Base-by-base conservation (phyloP, 1,284 basidiomycete species). In the Pseudozyma flocculosa region DNA sequence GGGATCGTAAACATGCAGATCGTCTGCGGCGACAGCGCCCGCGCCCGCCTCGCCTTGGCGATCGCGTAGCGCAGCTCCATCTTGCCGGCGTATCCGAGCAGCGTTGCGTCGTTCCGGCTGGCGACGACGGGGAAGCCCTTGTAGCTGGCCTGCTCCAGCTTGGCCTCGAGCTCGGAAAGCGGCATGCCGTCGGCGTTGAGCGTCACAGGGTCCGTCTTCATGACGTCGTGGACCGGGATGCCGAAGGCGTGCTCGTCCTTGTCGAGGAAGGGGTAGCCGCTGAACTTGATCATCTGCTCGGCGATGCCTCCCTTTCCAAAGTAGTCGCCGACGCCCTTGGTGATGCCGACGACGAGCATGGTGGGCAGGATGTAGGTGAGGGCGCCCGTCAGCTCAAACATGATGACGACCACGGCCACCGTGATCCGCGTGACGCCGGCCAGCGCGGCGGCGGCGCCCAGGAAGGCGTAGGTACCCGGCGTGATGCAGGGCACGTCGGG, bases 321-420 rank as follows among this genome's bases (percentile, higher is more conserved):
- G 69, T 91, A 88, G 75, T 99, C 95, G n/a, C 90, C 90, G 14
- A 98, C 92, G 8, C 92, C 91, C 80, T 97, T 98, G 15, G 95
- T 96, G 32, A 95, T 92, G 34, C 97, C 82, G 22, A 97, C 83
- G 0, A 96, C 92, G 70, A 99, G 92, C 95, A 99, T 99, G 4
- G 92, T 95, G 0, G 95, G 95, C 24, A 99, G 81, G 68, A 98
- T 95, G 78, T 99, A 98, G 13, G 92, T 97, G 69, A 98, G 80
- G 1, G 95, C 94, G 10, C 95, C 95, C 1, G 95, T 99, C n/a
- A 99, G 83, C 77, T 99, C 95, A 78, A 97, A 97, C 93, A 98
- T 98, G 80, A 99, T 96, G 48, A 98, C 95, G 2, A 97, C 95
- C 2, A 99, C 92, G 0, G 93, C 92, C 21, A 98, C 91, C 0